Evolutionary conservation across 139 green algal species (phyloP).

Genomic region (Chloropicon primus): DNA sequence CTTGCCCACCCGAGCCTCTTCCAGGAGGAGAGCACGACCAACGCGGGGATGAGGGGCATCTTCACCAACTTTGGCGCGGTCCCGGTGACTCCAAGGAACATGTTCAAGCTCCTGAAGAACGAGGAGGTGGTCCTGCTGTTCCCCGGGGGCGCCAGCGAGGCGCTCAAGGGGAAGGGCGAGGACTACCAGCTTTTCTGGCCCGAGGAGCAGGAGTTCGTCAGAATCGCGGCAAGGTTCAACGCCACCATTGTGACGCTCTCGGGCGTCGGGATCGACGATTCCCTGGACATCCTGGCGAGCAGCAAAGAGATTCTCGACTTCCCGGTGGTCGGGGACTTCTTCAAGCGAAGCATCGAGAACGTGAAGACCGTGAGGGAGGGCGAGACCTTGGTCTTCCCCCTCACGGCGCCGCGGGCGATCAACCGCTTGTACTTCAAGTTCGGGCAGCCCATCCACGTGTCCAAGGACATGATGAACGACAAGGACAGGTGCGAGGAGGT

Average conservation of each 20-base stretch:
- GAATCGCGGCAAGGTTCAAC: conserved; percentile 67
- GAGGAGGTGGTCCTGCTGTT: conserved; percentile 76
- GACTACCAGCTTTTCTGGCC: conserved; percentile 91
- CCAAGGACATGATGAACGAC: conserved; percentile 31
- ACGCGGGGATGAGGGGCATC: conserved; percentile 30
- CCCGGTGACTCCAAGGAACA: conserved; percentile 55
- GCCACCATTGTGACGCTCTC: conserved; percentile 90
- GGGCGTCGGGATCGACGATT: conserved; percentile 67
- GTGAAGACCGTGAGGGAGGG: neutral
- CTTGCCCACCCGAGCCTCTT: conserved; percentile 58
- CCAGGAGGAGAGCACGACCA: neutral
- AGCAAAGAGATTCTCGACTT: conserved; percentile 3
- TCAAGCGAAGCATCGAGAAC: neutral
- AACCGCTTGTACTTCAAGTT: conserved; percentile 85
- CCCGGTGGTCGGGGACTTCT: neutral
- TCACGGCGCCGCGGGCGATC: conserved; percentile 25
- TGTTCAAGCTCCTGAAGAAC: conserved; percentile 57
- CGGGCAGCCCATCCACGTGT: conserved; percentile 45
- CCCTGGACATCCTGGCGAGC: conserved; percentile 28
- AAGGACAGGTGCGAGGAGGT: conserved; percentile 25
- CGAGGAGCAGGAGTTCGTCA: conserved; percentile 72
- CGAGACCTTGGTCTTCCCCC: conserved; percentile 13
- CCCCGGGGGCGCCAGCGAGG: conserved; percentile 43
- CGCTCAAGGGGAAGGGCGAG: conserved; percentile 57
- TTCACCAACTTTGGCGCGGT: conserved; percentile 83